Conservation (phyloP, 306 rosid species). For the Argentina anserina region DNA sequence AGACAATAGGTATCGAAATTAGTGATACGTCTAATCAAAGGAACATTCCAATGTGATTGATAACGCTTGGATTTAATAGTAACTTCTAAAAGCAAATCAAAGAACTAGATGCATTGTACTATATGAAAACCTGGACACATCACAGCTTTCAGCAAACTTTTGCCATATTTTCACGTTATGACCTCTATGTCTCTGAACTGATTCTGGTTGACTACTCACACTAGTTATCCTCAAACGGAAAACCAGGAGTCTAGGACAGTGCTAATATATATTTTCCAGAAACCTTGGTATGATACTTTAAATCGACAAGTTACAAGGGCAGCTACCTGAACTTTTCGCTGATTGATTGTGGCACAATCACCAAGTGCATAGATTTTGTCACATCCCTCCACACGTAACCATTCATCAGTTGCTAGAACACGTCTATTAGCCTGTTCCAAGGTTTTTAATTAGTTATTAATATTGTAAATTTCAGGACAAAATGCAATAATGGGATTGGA, state of each 20-base stretch:
- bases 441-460: not conserved
- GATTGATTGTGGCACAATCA: slow-evolving; percentile 96
- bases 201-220: not conserved
- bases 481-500: slow-evolving; percentile 5
- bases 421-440: slow-evolving; percentile 73
- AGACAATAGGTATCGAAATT: slow-evolving; percentile 11
- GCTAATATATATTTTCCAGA: not conserved
- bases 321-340: slow-evolving; percentile 91
- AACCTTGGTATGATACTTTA: slow-evolving; percentile 12
- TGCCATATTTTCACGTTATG: not conserved
- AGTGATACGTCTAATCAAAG: not conserved
- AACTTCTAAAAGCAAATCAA: not conserved
- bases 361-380: slow-evolving; percentile 81
- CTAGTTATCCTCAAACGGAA: not conserved
- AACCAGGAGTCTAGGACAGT: not conserved
- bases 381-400: slow-evolving; percentile 96
- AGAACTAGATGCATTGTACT: not conserved
- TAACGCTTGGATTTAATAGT: not conserved
- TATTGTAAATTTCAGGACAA: not conserved
- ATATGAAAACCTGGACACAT: not conserved
- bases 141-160: not conserved
- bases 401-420: slow-evolving; percentile 92
- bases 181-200: not conserved
- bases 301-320: not conserved
- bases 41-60: not conserved